A percentile compares a stretch with the other conserved stretches of the same genome.
Conservation (phyloP, 768 basidiomycete genomes). For the Scleroderma citrinum region DNA sequence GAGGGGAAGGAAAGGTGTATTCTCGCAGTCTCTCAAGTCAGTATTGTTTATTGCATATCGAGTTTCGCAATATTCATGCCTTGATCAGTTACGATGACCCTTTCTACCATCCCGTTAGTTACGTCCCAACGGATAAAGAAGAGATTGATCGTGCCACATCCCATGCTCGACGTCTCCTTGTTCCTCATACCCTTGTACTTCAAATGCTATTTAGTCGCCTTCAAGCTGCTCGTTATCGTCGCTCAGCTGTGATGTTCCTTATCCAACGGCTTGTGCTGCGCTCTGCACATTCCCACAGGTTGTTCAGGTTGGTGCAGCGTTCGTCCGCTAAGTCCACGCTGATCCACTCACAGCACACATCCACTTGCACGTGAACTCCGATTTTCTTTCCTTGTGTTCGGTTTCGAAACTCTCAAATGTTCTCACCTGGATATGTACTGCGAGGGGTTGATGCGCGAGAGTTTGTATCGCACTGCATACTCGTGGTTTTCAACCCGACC, state of each 20-base stretch:
- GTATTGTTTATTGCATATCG: conserved; percentile 22
- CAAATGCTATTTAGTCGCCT: conserved; percentile 88
- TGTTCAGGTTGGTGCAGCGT: conserved; percentile 57
- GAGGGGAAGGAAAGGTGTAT: conserved; percentile 71
- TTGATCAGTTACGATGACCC: conserved; percentile 77
- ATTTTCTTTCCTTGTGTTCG: conserved; percentile 88
- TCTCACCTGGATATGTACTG: conserved; percentile 79
- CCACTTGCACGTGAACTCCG: conserved; percentile 85
- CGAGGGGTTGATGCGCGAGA: conserved; percentile 69
- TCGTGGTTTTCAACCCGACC: conserved; percentile 93
- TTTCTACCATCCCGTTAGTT: conserved; percentile 78
- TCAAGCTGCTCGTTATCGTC: conserved; percentile 88
- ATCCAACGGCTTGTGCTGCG: conserved; percentile 80
- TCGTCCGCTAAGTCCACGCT: not conserved
- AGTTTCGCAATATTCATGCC: conserved; percentile 6
- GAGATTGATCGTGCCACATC: conserved; percentile 66
- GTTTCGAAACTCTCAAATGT: conserved; percentile 86
- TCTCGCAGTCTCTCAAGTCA: conserved; percentile 77
- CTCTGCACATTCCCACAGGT: conserved; percentile 63
- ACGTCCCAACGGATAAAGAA: conserved; percentile 86
- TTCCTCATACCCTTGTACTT: conserved; percentile 78
- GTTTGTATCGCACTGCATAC: conserved; percentile 74
- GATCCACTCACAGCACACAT: conserved; percentile 60
- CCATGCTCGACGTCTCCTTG: conserved; percentile 68
- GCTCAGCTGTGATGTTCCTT: conserved; percentile 77